Base-by-base conservation (phyloP, 192 early-diverging fungal species). In the Rhizophagus prolifer region DNA sequence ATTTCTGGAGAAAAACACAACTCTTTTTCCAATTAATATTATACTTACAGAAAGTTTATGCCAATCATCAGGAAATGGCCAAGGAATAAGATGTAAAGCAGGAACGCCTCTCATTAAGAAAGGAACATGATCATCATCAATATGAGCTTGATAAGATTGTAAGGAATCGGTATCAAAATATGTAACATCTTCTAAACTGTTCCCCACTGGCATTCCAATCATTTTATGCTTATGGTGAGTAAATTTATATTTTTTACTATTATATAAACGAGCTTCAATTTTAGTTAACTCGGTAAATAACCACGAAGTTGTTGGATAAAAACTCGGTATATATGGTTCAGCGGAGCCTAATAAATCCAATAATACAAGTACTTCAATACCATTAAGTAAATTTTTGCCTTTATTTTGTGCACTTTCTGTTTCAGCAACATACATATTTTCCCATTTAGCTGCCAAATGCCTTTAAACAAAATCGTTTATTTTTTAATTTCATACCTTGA, bases 91-190 rank as follows among this genome's bases (percentile, higher is more conserved):
- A 79, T 98, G 97, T 23, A 97, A 85, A 60, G 95, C 88, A 3
- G 94, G 92, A 0, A 97, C 92, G 12, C 95, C 91, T 25, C 89
- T 85, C 23, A 87, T 34, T 44, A 94, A 44, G 84, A 98, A 98
- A 19, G 97, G 97, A 4, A 88, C 47, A 79, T 98, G 95, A 79
- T 98, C 97, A 77, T 98, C 97, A 28, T 91, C 87, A 30, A 97
- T 82, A 7, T 80, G 69, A 13, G 79, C 81, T 46, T 76, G 79
- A 46, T 80, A 84, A 1, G 70, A 66, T 4, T 79, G 10, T 44
- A 70, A 30, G n/a, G 62, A 46, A 23, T 71, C 64, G 26, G 84
- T 50, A 72, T 85, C 76, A 41, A 83, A 81, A 61, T 78, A 50
- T 58, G 78, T 28, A 28, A 62, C 46, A 23, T 75, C 36, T 25